Evolutionary conservation across 805 yeast species (phyloP).

Genomic region (Yarrowia porcina): DNA sequence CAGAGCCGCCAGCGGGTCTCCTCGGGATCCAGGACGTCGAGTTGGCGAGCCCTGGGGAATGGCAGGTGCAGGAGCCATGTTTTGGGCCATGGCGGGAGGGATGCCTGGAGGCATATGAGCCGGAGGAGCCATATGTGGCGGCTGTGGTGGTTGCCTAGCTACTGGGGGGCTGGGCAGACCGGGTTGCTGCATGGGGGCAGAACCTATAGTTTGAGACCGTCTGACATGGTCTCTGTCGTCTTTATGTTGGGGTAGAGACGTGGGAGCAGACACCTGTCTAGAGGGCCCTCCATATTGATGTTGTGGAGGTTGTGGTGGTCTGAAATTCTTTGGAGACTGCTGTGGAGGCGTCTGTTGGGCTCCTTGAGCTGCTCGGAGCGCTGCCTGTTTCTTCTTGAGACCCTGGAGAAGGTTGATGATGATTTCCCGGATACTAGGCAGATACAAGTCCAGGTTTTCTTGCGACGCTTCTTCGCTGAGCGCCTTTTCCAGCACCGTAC

Average conservation of each 20-base stretch:
- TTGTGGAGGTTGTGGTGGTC: constrained; percentile 24
- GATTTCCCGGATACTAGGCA: constrained; percentile 82
- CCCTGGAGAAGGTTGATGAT: constrained; percentile 76
- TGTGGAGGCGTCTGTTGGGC: background rate
- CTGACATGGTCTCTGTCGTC: constrained; percentile 16
- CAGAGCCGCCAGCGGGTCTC: constrained; percentile 68
- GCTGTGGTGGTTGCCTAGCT: background rate
- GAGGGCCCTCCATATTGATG: constrained; percentile 19
- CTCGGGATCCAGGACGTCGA: constrained; percentile 8
- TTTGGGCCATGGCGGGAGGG: background rate
- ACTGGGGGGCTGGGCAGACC: constrained; percentile 5
- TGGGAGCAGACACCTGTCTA: constrained; percentile 13
- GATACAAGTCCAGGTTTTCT: constrained; percentile 69
- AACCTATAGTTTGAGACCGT: constrained; percentile 18
- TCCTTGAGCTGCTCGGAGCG: constrained; percentile 41
- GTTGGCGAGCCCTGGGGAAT: constrained; percentile 8
- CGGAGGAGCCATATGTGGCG: constrained; percentile 1
- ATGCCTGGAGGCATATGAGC: background rate
- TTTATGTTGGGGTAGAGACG: constrained; percentile 2
- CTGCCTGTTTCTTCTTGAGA: constrained; percentile 72
- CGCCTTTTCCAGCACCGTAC: constrained; percentile 81
- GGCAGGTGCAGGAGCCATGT: background rate
- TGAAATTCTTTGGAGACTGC: background rate
- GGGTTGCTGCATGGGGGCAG: constrained; percentile 1
- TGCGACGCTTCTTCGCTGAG: constrained; percentile 81